Percentiles rank a stretch among this genome's conserved stretches.
These are phyloP conservation scores for Acacia acuminata DNA, from an alignment of 306 rosid genomes.

Conservation along the genomic window DNA sequence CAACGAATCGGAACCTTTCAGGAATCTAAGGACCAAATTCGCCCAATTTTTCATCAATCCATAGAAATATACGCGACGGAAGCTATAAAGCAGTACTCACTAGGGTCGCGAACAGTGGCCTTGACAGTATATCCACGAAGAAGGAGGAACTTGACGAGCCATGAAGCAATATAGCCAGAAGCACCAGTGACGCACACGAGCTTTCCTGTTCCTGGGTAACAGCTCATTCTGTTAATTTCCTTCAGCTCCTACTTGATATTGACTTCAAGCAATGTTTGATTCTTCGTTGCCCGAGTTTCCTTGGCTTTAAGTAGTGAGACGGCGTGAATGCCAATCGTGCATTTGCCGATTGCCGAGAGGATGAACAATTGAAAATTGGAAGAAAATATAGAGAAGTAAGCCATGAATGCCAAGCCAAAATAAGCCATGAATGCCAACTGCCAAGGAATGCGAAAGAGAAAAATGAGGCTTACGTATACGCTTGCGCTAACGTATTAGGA, in stretches of 20 bases:
- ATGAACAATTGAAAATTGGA: not conserved
- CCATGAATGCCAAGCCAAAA: not conserved
- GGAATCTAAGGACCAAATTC: too few species aligned
- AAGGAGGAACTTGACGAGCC: slow-evolving; percentile 49
- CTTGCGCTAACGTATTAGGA: not conserved
- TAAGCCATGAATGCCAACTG: not conserved
- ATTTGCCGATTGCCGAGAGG: too few species aligned
- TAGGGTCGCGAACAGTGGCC: too few species aligned
- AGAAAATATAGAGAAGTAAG: not conserved
- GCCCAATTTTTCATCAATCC: not conserved
- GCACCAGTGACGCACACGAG: not conserved
- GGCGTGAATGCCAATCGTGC: not conserved
- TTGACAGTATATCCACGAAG: slow-evolving; percentile 33
- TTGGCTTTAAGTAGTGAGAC: not conserved
- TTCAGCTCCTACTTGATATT: not conserved
- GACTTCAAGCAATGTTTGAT: not conserved
- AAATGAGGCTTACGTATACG: not conserved
- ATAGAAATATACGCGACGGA: not conserved
- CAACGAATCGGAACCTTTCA: not conserved
- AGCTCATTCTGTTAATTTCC: not conserved
- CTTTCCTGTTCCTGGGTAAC: not conserved
- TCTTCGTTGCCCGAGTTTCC: not conserved
- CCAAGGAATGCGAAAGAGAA: too few species aligned
- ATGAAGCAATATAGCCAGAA: slow-evolving; percentile 45
- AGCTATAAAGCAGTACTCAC: slow-evolving; percentile 2